These are phyloP conservation scores for Hypoxylon sp. DNA, from an alignment of 2,329 filamentous ascomycete species.

Conservation along the genomic window DNA sequence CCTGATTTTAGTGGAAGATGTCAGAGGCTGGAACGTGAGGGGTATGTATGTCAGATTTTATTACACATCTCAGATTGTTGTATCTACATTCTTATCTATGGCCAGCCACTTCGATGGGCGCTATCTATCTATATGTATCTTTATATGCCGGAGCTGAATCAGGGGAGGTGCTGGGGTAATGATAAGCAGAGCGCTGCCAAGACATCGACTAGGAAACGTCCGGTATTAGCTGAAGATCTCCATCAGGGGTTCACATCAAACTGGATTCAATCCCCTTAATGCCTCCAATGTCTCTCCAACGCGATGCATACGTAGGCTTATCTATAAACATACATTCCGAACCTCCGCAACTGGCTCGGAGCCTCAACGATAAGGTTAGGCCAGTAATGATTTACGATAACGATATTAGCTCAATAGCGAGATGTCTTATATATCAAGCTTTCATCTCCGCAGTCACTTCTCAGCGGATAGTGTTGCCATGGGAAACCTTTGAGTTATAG, in stretches of 20 bases:
- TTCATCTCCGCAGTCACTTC: not conserved
- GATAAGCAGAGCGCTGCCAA: constrained; percentile 33
- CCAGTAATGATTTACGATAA: constrained; percentile 12
- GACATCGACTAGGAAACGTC: constrained; percentile 14
- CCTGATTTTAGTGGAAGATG: not conserved
- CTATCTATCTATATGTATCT: constrained; percentile 30
- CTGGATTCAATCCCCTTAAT: constrained; percentile 19
- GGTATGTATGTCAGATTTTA: constrained; percentile 14
- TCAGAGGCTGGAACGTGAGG: constrained; percentile 4
- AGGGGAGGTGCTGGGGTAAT: constrained; percentile 11
- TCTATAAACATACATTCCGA: constrained; percentile 33
- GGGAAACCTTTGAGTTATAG: not conserved
- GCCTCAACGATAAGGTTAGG: constrained; percentile 31
- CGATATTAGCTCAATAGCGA: constrained; percentile 10
- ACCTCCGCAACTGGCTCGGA: constrained; percentile 34
- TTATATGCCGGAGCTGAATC: constrained; percentile 22
- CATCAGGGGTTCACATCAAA: constrained; percentile 21
- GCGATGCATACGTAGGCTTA: constrained; percentile 26
- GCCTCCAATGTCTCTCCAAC: constrained; percentile 15
- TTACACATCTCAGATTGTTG: constrained; percentile 24
- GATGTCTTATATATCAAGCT: constrained; percentile 11
- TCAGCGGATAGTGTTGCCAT: not conserved
- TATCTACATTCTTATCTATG: constrained; percentile 28
- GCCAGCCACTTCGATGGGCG: constrained; percentile 4
- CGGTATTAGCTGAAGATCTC: constrained; percentile 32